Base-by-base conservation (phyloP, 495 filamentous ascomycete species). In the Parathielavia hyrcaniae region DNA sequence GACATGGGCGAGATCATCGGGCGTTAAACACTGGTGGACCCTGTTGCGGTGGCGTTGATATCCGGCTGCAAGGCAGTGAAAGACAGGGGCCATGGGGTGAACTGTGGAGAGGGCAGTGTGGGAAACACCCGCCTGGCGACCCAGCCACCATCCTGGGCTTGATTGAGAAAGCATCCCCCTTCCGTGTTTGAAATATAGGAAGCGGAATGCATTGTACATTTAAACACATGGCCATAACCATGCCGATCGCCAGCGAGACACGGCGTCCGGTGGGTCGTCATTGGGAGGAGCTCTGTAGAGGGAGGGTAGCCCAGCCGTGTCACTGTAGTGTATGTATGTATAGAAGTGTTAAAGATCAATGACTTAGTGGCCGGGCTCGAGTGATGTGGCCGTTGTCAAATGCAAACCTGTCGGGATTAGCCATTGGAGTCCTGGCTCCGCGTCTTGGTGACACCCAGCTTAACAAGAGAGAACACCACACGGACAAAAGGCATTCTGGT, bases 1-100 rank as follows among this genome's bases (percentile, higher is more conserved):
- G 93, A 98, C 77, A 77, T 85, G 62, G 93, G 93, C 36, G 93
- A 98, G 78, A 81, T 97, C 57, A 79, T 96, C 73, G 83, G 57
- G 36, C 60, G 61, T n/a, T 68, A 67, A 57, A 32, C 6, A 6
- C 26, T 30, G 26, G 4, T 13, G n/a, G n/a, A n/a, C n/a, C n/a
- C n/a, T 11, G n/a, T 14, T 30, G 32, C 7, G 6, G 11, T 6
- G 5, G 19, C 4, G 23, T 19, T 4, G 30, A 1, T 48, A 11
- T 10, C 4, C 8, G 40, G 6, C 40, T 43, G 40, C 6, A 3
- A 43, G 40, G n/a, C 13, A 38, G 51, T 1, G 51, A 19, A 13
- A 50, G 20, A 30, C 4, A 13, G 48, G 2, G 23, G 12, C 2
- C 9, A 10, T 43, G 5, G 16, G 13, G n/a, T n/a, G n/a, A n/a